Evolutionary conservation across 352 stramenopile genomes (phyloP), one percentile per base, ranked within the genome.

Genomic region (Pythium diclinum): DNA sequence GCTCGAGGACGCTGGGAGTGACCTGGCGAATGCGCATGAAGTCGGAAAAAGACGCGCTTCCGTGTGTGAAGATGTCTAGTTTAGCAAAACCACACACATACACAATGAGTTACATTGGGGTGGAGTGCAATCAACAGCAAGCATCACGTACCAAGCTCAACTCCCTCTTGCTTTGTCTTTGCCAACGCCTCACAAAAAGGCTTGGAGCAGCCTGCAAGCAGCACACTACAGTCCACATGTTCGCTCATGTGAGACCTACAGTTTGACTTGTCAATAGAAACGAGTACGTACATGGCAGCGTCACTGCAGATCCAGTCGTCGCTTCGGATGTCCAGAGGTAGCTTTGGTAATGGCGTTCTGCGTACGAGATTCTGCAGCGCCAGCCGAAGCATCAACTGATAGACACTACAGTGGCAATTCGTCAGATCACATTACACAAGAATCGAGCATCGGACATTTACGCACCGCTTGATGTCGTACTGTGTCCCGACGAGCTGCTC

Each of bases 271-370:
- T 23, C 42, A n/a, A 23, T 23, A 6, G 14, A 2, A 49, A 23
- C 1, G 9, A 23, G n/a, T 13, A 67, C 80, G 54, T 65, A 92
- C 83, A 92, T 79, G 52, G 87, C 82, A 19, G 83, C 81, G 55
- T 92, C 83, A 46, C 74, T 92, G 63, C 83, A 92, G 58, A 92
- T 90, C 83, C 83, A 92, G 10, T 76, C 61, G 49, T 89, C 76
- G 56, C 58, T 82, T 53, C 79, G 74, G 9, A 78, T 60, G 46
- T 88, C 76, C 56, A 89, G 62, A 0, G 76, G 72, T 10, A 92
- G 63, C 57, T 67, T 83, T 8, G 62, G 67, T 11, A 92, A 49
- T 8, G 81, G 78, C 36, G 60, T 79, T 10, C 68, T 68, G 6
- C 73, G 71, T 1, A 66, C 73, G 32, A 86, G 23, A 17, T 85